Evolutionary conservation across 2,329 filamentous ascomycete species (phyloP), one percentile per base, ranked within the genome.

Genomic region (Cladorrhinum sp.): DNA sequence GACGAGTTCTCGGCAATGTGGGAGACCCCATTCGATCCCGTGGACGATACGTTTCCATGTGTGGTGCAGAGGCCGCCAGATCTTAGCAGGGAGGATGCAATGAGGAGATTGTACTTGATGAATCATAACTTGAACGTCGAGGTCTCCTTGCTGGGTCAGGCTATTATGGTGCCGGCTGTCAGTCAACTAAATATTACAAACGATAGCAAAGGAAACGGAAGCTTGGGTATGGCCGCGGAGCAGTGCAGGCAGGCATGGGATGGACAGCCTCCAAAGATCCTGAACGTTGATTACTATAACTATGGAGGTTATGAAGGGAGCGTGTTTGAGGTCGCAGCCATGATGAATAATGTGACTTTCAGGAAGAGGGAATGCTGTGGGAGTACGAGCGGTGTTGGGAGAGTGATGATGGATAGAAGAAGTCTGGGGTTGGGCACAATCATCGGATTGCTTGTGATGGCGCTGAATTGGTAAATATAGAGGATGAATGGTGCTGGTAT

Each of bases 41-140:
- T 74, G 16, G 73, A 85, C 70, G 76, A 76, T 53, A 72, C 74
- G 0, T 96, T 96, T 72, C 92, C 92, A 0, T 97, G 93, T 76
- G 86, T 78, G 0, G 80, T 87, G 38, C 85, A 96, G 71, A 87
- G 93, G 0, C 92, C 93, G 0, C 91, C 91, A 0, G 77, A 83
- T 49, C 77, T 96, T 60, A 69, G 76, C 2, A 69, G 72, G 0
- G 75, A 80, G 1, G 79, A 84, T 7, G 81, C 84, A 0, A 77
- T 79, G 60, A 79, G 87, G 27, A 82, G 87, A 49, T 80, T 96
- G 75, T 96, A 93, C 72, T 81, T 96, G 70, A 84, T 89, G 69
- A 97, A 97, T 75, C 93, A 97, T 78, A 97, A 97, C 72, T 81
- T 96, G 61, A 96, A 96, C 73, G 82, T 88, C 61, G 82, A 92